Evolutionary conservation across 306 rosid genomes (phyloP).

Genomic region (Lathyrus aphaca): DNA sequence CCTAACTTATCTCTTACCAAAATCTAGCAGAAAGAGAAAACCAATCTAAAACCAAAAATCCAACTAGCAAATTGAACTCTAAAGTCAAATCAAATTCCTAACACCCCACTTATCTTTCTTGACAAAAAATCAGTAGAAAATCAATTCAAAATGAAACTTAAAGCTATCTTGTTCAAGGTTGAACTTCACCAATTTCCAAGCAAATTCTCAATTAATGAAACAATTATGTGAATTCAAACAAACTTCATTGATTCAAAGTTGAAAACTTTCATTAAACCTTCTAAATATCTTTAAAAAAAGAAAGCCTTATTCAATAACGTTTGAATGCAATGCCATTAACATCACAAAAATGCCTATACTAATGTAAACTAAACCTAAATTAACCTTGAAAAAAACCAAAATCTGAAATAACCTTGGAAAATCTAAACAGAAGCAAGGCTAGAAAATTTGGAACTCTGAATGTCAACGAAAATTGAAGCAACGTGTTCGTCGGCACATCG

Average conservation of each 20-base stretch:
- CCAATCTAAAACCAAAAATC: conserved; percentile 28
- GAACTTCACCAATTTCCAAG: conserved; percentile 31
- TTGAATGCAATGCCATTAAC: background rate
- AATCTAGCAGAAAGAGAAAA: conserved; percentile 37
- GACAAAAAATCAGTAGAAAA: conserved; percentile 36
- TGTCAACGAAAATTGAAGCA: no score
- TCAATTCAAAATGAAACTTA: conserved; percentile 31
- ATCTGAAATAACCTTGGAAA: no score
- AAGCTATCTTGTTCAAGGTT: conserved; percentile 34
- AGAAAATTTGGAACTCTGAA: no score
- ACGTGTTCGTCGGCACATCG: no score
- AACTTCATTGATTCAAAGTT: conserved; percentile 46
- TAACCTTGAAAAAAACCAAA: no score
- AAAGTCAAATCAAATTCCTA: conserved; percentile 7
- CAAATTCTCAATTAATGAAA: conserved; percentile 31
- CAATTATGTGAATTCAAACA: conserved; percentile 40
- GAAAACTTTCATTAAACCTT: conserved; percentile 6
- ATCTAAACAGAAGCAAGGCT: no score
- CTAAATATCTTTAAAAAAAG: background rate
- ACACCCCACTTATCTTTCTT: conserved; percentile 29
- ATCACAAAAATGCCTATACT: no score
- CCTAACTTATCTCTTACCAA: conserved; percentile 35
- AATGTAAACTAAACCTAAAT: no score
- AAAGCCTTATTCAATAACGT: background rate
- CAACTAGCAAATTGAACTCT: background rate